These are phyloP conservation scores for Diaporthe humulicola DNA, from an alignment of 2,329 filamentous ascomycete genomes.

Conservation along the genomic window DNA sequence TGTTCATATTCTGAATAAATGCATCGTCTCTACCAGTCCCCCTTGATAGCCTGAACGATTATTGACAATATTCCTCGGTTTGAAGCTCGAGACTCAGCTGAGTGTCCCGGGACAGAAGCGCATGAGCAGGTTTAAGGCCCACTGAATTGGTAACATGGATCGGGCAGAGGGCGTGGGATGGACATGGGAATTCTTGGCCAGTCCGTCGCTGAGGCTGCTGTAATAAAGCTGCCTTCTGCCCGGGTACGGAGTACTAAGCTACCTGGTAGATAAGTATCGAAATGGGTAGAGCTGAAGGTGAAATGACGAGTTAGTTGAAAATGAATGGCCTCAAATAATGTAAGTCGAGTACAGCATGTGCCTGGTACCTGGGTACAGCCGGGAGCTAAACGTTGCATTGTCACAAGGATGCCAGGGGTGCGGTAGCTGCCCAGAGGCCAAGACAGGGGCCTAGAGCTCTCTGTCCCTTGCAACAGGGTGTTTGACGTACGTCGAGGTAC, in stretches of 20 bases:
- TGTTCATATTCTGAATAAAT: neutral
- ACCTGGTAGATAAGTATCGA: neutral
- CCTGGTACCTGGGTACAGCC: neutral
- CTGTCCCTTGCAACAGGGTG: conserved; percentile 13
- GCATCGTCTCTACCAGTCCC: neutral
- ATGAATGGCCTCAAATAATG: neutral
- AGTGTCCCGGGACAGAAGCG: neutral
- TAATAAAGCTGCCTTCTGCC: neutral
- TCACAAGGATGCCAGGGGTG: conserved; percentile 3
- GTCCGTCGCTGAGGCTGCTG: neutral
- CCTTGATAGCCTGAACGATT: neutral
- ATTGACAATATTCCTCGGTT: neutral
- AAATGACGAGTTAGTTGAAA: neutral
- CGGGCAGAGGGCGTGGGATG: neutral
- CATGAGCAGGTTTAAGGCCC: neutral
- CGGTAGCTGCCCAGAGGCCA: neutral
- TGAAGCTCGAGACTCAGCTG: neutral
- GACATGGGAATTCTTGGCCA: neutral
- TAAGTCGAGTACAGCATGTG: neutral
- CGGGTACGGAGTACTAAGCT: no score
- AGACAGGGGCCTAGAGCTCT: conserved; percentile 17
- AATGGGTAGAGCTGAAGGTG: neutral
- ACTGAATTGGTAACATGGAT: neutral
- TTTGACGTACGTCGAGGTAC: conserved; percentile 37
- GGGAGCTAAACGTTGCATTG: neutral